phyloP scores from a whole-genome alignment of 352 stramenopile species.

The Globisporangium nodosum region DNA sequence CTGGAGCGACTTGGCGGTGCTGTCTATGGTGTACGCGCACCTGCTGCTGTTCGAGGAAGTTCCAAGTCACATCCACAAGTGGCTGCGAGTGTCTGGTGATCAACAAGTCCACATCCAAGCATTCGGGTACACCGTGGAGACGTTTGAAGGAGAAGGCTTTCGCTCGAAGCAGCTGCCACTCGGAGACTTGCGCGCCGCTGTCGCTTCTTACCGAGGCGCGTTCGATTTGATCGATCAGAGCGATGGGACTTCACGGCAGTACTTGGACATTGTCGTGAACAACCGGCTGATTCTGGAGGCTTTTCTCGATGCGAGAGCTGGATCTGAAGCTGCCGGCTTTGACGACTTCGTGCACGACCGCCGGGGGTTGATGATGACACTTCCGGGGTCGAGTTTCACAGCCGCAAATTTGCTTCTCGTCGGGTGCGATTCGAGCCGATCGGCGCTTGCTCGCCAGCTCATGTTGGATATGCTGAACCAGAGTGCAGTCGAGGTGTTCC shows the following conservation, averaged over 20 bases:
- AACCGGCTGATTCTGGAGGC: slow-evolving; percentile 11
- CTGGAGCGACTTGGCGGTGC: slow-evolving; percentile 6
- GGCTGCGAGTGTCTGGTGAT: slow-evolving; percentile 9
- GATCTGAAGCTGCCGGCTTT: background rate
- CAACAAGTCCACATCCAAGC: slow-evolving; percentile 3
- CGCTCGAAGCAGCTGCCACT: background rate
- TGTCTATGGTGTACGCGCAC: slow-evolving; percentile 11
- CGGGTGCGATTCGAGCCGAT: background rate
- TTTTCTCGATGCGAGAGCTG: background rate
- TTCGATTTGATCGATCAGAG: slow-evolving; percentile 4
- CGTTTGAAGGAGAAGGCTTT: background rate
- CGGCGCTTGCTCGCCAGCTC: background rate
- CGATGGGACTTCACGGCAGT: background rate
- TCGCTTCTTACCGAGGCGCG: slow-evolving; percentile 2
- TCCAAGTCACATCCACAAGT: slow-evolving; percentile 11
- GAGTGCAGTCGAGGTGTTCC: slow-evolving; percentile 2
- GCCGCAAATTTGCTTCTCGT: slow-evolving; percentile 5
- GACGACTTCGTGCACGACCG: slow-evolving; percentile 6
- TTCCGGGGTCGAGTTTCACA: slow-evolving; percentile 10
- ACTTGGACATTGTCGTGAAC: slow-evolving; percentile 8
- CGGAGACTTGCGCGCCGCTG: background rate
- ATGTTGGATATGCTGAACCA: slow-evolving; percentile 7
- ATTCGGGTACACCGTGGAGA: slow-evolving; percentile 8
- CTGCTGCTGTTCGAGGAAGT: slow-evolving; percentile 13
- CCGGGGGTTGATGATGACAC: background rate